These are phyloP conservation scores for Coprinopsis strossmayeri DNA, from an alignment of 768 basidiomycete species.

Conservation along the genomic window DNA sequence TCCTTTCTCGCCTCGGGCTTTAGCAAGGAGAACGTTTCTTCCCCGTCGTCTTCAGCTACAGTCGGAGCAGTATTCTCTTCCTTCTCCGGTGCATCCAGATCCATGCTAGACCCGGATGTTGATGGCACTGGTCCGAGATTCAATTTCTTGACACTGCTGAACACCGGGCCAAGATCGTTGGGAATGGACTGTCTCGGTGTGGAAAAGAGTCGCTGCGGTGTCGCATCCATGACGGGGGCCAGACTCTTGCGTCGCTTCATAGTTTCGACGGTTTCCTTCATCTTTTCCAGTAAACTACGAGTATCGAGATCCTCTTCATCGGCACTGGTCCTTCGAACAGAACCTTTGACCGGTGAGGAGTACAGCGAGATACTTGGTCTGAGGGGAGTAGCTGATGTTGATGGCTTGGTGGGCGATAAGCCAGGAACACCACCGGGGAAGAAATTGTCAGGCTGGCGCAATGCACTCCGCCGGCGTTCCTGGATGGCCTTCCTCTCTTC, in stretches of 20 bases:
- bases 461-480: constrained; percentile 54
- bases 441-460: constrained; percentile 41
- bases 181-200: constrained; percentile 6
- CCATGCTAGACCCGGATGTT: background rate
- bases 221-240: constrained; percentile 14
- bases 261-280: constrained; percentile 42
- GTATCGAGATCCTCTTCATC: constrained; percentile 32
- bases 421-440: constrained; percentile 52
- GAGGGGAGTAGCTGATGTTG: constrained; percentile 11
- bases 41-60: background rate
- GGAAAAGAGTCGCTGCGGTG: constrained; percentile 7
- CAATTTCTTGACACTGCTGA: constrained; percentile 7
- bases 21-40: constrained; percentile 16
- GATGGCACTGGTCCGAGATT: constrained; percentile 1
- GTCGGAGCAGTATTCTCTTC: background rate
- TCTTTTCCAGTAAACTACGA: constrained; percentile 36
- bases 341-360: constrained; percentile 5
- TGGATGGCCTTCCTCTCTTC: constrained; percentile 55
- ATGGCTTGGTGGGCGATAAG: constrained; percentile 28
- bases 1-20: constrained; percentile 16
- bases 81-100: constrained; percentile 1
- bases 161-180: background rate
- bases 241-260: constrained; percentile 40
- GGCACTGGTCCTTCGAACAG: constrained; percentile 11
- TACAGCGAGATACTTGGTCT: constrained; percentile 13